Evolutionary conservation across 2,329 filamentous ascomycete species (phyloP).

Genomic region (Aspergillus niger): DNA sequence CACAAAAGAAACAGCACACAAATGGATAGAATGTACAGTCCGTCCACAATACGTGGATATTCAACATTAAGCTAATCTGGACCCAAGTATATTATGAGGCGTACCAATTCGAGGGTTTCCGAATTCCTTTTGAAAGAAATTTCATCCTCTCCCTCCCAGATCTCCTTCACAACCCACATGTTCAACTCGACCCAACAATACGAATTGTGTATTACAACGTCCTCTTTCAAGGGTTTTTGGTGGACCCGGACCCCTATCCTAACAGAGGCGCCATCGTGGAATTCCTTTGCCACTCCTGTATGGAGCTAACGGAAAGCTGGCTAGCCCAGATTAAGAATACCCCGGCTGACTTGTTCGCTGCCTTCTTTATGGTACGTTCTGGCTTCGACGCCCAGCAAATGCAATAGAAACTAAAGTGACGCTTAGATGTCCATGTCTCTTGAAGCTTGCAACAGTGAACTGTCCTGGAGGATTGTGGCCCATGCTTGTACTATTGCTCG

Average conservation of each 20-base stretch:
- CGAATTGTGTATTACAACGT: constrained; percentile 20
- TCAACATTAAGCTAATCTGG: not conserved
- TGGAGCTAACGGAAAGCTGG: constrained; percentile 14
- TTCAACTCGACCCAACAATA: constrained; percentile 16
- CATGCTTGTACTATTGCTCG: constrained; percentile 14
- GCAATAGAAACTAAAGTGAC: too few relatives aligned
- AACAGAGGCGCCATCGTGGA: constrained; percentile 10
- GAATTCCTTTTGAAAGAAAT: constrained; percentile 13
- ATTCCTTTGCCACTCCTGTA: constrained; percentile 12
- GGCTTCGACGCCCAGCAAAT: too few relatives aligned
- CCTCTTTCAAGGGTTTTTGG: constrained; percentile 16
- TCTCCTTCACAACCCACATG: constrained; percentile 19
- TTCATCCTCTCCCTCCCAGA: constrained; percentile 20
- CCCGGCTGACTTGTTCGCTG: constrained; percentile 16
- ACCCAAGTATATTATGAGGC: constrained; percentile 10
- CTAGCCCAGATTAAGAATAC: constrained; percentile 14
- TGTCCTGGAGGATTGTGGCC: constrained; percentile 16
- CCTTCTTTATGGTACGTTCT: constrained; percentile 16
- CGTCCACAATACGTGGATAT: too few relatives aligned
- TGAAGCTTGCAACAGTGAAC: constrained; percentile 20
- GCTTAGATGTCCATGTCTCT: constrained; percentile 19
- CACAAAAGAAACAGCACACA: constrained; percentile 11
- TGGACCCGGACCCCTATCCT: not conserved
- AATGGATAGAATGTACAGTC: constrained; percentile 11
- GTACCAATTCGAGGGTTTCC: constrained; percentile 23